A percentile compares a stretch with the other conserved stretches of the same genome.
Evolutionary conservation across 2,329 filamentous ascomycete species (phyloP).

Genomic region (Neurospora sp.): DNA sequence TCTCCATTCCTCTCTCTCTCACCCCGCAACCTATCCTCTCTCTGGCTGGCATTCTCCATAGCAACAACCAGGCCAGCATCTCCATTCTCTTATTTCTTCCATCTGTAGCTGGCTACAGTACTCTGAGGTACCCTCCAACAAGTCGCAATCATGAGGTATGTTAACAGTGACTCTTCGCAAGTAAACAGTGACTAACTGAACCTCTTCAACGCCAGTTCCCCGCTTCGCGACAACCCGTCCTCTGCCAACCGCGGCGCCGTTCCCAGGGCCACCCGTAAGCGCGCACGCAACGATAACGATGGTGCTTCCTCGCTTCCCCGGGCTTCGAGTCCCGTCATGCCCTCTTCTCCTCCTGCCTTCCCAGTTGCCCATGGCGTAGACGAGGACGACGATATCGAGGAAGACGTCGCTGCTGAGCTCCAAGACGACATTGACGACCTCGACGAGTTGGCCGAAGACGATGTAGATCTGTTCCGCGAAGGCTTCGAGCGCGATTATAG

Average conservation of each 20-base stretch:
- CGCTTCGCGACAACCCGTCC: constrained; percentile 67
- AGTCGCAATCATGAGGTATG: constrained; percentile 3
- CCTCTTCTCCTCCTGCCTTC: constrained; percentile 56
- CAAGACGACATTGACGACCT: constrained; percentile 68
- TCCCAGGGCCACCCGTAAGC: constrained; percentile 42
- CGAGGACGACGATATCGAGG: constrained; percentile 62
- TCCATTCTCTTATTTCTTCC: neutral
- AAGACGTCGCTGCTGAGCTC: constrained; percentile 50
- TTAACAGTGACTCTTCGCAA: neutral
- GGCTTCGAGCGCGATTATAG: constrained; percentile 64
- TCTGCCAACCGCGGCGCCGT: constrained; percentile 70
- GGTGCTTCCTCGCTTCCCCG: constrained; percentile 38
- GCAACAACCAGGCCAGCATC: too few species aligned
- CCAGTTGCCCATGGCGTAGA: constrained; percentile 57
- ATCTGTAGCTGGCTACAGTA: neutral
- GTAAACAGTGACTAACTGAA: neutral
- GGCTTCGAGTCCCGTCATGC: constrained; percentile 50
- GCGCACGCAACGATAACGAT: constrained; percentile 43
- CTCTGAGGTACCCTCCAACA: neutral
- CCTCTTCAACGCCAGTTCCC: constrained; percentile 51
- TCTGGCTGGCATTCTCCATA: neutral
- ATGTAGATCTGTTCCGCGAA: constrained; percentile 67
- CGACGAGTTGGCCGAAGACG: constrained; percentile 73
- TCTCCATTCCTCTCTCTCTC: neutral
- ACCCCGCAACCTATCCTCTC: neutral